phyloP scores from a whole-genome alignment of 2,329 filamentous ascomycete genomes.

The Ramichloridium luteum region DNA sequence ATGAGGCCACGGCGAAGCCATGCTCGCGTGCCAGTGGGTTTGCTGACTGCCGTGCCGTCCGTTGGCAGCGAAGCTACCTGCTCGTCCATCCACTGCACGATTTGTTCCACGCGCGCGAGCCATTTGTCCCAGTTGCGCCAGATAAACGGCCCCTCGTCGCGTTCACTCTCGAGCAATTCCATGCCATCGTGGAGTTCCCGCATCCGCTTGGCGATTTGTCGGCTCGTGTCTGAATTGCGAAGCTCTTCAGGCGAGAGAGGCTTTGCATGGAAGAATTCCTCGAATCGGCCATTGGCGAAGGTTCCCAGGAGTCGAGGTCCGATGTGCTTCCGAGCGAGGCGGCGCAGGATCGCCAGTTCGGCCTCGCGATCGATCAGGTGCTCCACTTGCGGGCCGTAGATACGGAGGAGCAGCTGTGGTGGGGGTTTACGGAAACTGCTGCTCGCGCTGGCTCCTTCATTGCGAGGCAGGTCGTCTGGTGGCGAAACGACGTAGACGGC shows the following conservation, averaged over 20 bases:
- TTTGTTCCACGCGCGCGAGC: constrained; percentile 55
- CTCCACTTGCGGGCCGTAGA: constrained; percentile 91
- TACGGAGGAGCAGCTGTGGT: constrained; percentile 70
- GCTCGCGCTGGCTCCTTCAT: constrained; percentile 26
- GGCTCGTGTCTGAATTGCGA: constrained; percentile 68
- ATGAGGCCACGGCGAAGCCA: constrained; percentile 68
- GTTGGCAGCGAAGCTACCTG: constrained; percentile 44
- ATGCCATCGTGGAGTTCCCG: constrained; percentile 89
- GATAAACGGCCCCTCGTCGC: constrained; percentile 65
- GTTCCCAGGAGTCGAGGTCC: constrained; percentile 83
- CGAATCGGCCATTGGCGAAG: constrained; percentile 89
- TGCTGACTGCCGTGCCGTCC: constrained; percentile 28
- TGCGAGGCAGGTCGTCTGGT: constrained; percentile 47
- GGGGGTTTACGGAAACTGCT: constrained; percentile 32
- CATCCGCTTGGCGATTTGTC: constrained; percentile 95
- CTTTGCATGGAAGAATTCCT: constrained; percentile 80
- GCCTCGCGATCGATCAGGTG: constrained; percentile 89
- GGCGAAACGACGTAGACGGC: constrained; percentile 90
- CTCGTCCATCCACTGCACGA: constrained; percentile 46
- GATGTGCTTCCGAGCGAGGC: constrained; percentile 82
- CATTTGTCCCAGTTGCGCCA: constrained; percentile 95
- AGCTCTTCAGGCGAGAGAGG: constrained; percentile 68
- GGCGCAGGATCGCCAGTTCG: constrained; percentile 73
- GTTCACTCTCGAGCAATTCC: constrained; percentile 68
- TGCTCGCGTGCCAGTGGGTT: constrained; percentile 31